A percentile compares a stretch with the other conserved stretches of the same genome.
phyloP scores from a whole-genome alignment of 1,284 basidiomycete genomes.

The Xerocomus nothofagi region DNA sequence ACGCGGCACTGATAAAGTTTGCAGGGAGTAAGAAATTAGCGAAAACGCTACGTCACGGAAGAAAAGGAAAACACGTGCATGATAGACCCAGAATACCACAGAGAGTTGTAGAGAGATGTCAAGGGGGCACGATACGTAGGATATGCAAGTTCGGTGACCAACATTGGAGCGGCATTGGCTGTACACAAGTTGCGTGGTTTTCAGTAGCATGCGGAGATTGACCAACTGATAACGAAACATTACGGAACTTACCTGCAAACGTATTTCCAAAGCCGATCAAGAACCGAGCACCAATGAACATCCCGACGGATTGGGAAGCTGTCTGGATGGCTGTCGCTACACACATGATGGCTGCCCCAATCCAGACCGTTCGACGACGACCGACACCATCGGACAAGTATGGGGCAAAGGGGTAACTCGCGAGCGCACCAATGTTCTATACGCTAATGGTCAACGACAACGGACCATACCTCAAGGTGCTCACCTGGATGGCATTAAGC shows the following conservation, averaged over 20 bases:
- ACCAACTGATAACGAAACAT: background rate
- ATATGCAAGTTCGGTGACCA: conserved; percentile 77
- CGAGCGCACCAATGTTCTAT: conserved; percentile 67
- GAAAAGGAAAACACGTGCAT: conserved; percentile 43
- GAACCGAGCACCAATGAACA: conserved; percentile 83
- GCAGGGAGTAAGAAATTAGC: background rate
- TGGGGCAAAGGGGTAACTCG: conserved; percentile 69
- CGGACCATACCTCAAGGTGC: conserved; percentile 10
- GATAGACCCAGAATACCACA: conserved; percentile 78
- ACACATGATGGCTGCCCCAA: conserved; percentile 66
- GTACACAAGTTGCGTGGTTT: background rate
- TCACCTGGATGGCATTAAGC: conserved; percentile 74
- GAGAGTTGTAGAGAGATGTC: conserved; percentile 73
- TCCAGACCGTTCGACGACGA: conserved; percentile 58
- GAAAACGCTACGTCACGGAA: too few relatives aligned
- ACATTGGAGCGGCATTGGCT: conserved; percentile 70
- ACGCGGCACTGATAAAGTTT: conserved; percentile 54
- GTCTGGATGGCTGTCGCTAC: conserved; percentile 67
- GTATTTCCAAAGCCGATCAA: conserved; percentile 80
- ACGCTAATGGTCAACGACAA: conserved; percentile 2
- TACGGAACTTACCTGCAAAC: conserved; percentile 52
- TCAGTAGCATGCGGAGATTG: background rate
- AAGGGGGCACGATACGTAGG: conserved; percentile 73
- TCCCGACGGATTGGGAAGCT: conserved; percentile 69
- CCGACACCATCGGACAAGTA: conserved; percentile 71